Conservation (phyloP, 257 asterid genomes). For the Cordia subcordata region DNA sequence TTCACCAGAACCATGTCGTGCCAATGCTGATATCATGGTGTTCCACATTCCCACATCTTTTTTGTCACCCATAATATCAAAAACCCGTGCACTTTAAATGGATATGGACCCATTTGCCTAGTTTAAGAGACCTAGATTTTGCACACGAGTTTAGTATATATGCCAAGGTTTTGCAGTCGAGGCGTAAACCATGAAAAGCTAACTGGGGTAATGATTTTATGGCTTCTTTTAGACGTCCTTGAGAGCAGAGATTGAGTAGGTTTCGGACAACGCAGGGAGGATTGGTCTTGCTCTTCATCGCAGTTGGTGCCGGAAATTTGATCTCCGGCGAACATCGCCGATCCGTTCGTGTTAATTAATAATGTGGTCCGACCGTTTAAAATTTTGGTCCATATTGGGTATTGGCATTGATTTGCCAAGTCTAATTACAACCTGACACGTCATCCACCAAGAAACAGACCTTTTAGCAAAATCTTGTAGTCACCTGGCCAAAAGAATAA, state of each 20-base stretch:
- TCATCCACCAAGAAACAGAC: too few species aligned
- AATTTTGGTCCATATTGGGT: too few species aligned
- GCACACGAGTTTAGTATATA: slow-evolving; percentile 51
- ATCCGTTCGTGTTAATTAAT: neutral
- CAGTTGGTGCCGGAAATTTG: slow-evolving; percentile 25
- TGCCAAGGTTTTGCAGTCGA: slow-evolving; percentile 40
- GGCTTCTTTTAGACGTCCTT: slow-evolving; percentile 57
- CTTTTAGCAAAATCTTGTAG: too few species aligned
- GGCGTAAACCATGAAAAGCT: slow-evolving; percentile 47
- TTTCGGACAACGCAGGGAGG: slow-evolving; percentile 42
- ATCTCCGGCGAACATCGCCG: slow-evolving; percentile 27
- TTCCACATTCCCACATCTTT: slow-evolving; percentile 57
- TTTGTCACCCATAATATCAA: slow-evolving; percentile 42
- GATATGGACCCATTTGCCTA: slow-evolving; percentile 53
- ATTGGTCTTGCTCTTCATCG: slow-evolving; percentile 18
- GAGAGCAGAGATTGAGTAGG: slow-evolving; percentile 35
- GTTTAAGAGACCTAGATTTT: slow-evolving; percentile 29
- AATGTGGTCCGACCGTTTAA: too few species aligned
- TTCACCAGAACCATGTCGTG: slow-evolving; percentile 57
- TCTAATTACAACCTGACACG: too few species aligned
- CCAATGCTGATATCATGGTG: slow-evolving; percentile 60
- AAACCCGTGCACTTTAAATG: slow-evolving; percentile 57
- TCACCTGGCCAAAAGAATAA: too few species aligned
- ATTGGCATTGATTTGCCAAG: too few species aligned
- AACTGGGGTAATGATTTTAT: slow-evolving; percentile 41